Evolutionary conservation across 305 asterid genomes (phyloP).

Genomic region (Salvia sclarea): DNA sequence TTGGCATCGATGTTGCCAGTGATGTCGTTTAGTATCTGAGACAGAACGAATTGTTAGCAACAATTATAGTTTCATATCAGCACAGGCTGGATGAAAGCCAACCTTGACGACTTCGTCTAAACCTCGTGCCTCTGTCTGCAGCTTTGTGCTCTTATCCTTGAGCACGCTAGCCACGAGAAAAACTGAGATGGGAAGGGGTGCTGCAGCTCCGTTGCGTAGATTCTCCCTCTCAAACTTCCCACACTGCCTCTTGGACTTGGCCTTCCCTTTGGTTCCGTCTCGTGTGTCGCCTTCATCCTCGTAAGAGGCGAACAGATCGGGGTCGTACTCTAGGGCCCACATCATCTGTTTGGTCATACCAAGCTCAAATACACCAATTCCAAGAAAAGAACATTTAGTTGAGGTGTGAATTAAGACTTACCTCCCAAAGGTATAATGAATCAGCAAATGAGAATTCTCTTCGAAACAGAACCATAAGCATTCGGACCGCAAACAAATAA

Average conservation of each 20-base stretch:
- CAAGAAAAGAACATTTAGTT: neutral
- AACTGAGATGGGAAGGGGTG: constrained; percentile 82
- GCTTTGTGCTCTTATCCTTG: constrained; percentile 69
- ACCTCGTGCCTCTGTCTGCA: constrained; percentile 83
- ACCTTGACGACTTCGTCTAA: constrained; percentile 90
- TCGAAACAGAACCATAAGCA: constrained; percentile 94
- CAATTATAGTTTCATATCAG: too few relatives aligned
- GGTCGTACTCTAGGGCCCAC: constrained; percentile 97
- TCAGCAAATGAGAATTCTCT: constrained; percentile 92
- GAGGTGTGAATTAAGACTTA: constrained; percentile 30
- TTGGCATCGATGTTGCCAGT: constrained; percentile 84
- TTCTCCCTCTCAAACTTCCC: constrained; percentile 83
- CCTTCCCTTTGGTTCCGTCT: constrained; percentile 55
- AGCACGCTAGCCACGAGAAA: constrained; percentile 90
- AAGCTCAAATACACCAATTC: too few relatives aligned
- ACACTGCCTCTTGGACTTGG: constrained; percentile 57
- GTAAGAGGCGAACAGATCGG: constrained; percentile 55
- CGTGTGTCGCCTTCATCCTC: constrained; percentile 65
- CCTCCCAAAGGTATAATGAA: constrained; percentile 96
- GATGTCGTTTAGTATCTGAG: constrained; percentile 76
- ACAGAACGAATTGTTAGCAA: neutral
- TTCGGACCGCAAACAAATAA: constrained; percentile 86
- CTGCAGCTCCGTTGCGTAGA: constrained; percentile 49
- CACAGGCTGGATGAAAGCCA: constrained; percentile 1
- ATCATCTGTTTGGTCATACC: constrained; percentile 57